phyloP scores from a whole-genome alignment of 148 eudicot species.

The Agrostemma githago region DNA sequence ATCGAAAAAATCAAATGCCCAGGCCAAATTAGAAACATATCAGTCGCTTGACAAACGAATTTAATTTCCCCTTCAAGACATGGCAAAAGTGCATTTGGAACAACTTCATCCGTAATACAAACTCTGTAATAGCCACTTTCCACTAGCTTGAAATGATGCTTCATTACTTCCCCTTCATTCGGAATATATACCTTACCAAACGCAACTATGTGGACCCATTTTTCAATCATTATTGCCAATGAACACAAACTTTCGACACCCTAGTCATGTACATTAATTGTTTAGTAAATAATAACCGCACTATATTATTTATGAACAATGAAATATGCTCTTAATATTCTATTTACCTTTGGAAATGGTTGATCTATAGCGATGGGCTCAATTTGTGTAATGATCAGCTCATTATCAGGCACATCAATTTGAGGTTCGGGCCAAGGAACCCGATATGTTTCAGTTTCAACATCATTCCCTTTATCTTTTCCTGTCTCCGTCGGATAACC shows the following conservation, averaged over 20 bases:
- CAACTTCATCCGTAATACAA: not conserved
- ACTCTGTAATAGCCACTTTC: not conserved
- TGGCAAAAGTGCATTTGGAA: slow-evolving; percentile 5
- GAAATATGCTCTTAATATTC: not conserved
- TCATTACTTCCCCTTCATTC: not conserved
- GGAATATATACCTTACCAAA: no score
- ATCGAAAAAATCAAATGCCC: not conserved
- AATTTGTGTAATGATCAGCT: no score
- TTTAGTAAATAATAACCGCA: not conserved
- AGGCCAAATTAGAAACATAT: not conserved
- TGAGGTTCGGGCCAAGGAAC: not conserved
- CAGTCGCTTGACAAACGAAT: not conserved
- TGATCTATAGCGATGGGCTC: not conserved
- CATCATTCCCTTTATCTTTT: not conserved
- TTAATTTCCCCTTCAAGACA: not conserved
- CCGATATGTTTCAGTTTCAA: not conserved
- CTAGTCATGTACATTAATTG: not conserved
- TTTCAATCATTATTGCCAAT: not conserved
- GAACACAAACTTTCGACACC: not conserved
- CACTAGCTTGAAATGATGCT: not conserved
- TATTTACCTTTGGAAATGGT: slow-evolving; percentile 3
- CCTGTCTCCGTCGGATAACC: no score
- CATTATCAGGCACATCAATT: not conserved
- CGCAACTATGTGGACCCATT: no score
- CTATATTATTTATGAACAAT: no score